Base-by-base conservation (phyloP, 169 alveolate species). In the Eimeria praecox region DNA sequence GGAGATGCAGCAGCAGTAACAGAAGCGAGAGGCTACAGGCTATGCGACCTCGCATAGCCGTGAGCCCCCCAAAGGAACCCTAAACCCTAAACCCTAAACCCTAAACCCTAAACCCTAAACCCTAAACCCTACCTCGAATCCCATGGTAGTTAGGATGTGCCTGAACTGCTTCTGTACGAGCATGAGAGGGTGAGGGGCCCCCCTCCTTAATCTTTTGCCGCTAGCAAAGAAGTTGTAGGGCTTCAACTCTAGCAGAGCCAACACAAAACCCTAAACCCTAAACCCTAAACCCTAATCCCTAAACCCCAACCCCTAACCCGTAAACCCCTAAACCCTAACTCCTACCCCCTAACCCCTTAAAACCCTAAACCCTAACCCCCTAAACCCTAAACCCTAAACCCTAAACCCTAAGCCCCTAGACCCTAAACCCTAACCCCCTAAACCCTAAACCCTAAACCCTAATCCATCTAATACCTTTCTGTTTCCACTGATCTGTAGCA, bases 171-270 rank as follows among this genome's bases (percentile, higher is more conserved):
- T 96, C 95, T 98, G 96, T 0, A 98, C 99, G 86, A 98, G 97
- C 88, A 98, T 96, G 38, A 98, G 97, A 62, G 99, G 99, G 95
- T 98, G 99, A 33, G 98, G 95, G 91, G 98, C 97, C 18, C 99
- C 99, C 46, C 98, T 98, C 35, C 96, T 96, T 35, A 96, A 92
- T 56, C 90, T 95, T 92, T 96, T 97, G 35, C 99, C 99, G 85
- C 96, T 94, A 9, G 99, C 98, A 80, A 96, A 91, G 97, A 97
- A 98, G 93, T 98, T 98, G 95, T 97, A 97, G 54, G 94, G 96
- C 73, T 95, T 88, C 83, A 96, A 92, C 64, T 52, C 93, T 80
- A 85, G 24, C n/a, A 52, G 24, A 6, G 5, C 64, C 6, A 16
- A 52, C 14, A 52, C 59, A 52, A 52, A 38, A 44, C 64, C 85